phyloP scores from a whole-genome alignment of 305 asterid genomes.

The Fraxinus paxiana region DNA sequence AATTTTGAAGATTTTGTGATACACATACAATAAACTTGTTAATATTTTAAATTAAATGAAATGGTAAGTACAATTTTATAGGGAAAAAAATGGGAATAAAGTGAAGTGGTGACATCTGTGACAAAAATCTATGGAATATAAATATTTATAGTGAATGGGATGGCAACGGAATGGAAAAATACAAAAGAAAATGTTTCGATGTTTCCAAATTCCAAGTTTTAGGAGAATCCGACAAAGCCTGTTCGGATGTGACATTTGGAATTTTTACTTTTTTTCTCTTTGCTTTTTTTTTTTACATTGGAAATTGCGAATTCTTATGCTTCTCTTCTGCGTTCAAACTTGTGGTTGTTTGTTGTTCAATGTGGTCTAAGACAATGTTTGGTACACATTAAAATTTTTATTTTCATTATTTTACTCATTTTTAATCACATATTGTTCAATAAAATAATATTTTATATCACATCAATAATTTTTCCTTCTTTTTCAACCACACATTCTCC shows the following conservation, averaged over 20 bases:
- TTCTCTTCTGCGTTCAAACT: not conserved
- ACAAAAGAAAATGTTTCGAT: conserved; percentile 30
- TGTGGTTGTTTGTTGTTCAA: not conserved
- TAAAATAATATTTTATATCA: too few relatives aligned
- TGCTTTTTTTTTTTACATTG: not conserved
- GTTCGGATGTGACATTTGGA: conserved; percentile 26
- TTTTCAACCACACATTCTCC: too few relatives aligned
- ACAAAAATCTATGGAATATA: not conserved
- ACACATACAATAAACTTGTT: not conserved
- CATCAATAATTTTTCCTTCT: too few relatives aligned
- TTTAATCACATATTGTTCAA: too few relatives aligned
- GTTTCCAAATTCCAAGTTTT: conserved; percentile 28
- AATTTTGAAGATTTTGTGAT: not conserved
- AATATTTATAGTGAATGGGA: not conserved
- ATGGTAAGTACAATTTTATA: not conserved
- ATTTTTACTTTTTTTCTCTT: not conserved
- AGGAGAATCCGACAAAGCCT: conserved; percentile 23
- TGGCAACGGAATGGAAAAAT: not conserved
- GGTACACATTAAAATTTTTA: too few relatives aligned
- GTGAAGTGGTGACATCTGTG: not conserved
- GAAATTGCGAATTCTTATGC: conserved; percentile 18
- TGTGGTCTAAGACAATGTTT: too few relatives aligned
- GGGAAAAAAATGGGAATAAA: not conserved
- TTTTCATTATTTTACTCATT: too few relatives aligned
- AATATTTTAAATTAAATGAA: not conserved